Evolutionary conservation across 352 stramenopile species (phyloP), one percentile per base, ranked within the genome.

Genomic region (Globisporangium polare): DNA sequence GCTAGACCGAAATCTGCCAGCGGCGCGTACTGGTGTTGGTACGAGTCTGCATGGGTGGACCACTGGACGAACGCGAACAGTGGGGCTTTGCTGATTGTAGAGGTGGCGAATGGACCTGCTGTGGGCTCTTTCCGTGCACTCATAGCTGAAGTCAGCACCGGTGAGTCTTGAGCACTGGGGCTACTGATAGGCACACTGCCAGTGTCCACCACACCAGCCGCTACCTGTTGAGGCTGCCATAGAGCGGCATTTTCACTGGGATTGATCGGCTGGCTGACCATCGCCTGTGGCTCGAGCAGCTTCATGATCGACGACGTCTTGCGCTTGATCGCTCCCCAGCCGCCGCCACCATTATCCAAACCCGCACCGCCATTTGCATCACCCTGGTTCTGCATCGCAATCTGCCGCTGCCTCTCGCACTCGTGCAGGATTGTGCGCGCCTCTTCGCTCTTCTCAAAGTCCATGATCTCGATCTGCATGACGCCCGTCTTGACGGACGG

Each of bases 31-130:
- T 73, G 74, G 5, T 84, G 51, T 24, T 77, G 61, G 58, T 76
- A 87, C 2, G 65, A 58, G 24, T 68, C 68, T 2, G 78, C 71
- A 2, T 60, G 73, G 8, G 74, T 82, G 1, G 79, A 71, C 73
- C 80, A 92, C 45, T 89, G 80, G 3, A 91, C 76, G 31, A 92
- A 91, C 9, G 79, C 80, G 52, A 90, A 82, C 17, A 89, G 58
- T 3, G 83, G 79, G 0, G 53, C 18, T 18, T 57, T 57, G 8
- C 6, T 20, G 17, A 42, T 42, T 7, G 26, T 8, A 8, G 7
- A 13, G 2, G 22, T 33, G n/a, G n/a, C n/a, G n/a, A n/a, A n/a
- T 10, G 15, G 26, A 15, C 5, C 9, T 12, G n/a, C 4, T 47
- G 15, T 15, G 4, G 6, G 53, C 1, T 49, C 46, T 18, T 53